phyloP scores from a whole-genome alignment of 306 rosid genomes.

The Canavalia gladiata region DNA sequence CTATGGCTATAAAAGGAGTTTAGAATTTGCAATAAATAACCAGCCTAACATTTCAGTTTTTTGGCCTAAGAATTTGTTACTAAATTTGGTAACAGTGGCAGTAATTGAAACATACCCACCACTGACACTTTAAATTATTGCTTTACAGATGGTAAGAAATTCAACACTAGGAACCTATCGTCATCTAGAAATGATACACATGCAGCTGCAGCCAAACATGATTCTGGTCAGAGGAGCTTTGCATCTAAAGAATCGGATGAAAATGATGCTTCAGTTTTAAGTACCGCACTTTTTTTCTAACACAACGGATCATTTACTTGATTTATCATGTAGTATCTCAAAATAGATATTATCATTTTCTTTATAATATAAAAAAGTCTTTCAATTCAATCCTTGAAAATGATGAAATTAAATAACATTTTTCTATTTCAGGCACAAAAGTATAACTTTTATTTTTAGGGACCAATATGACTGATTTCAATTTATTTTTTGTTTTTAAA shows the following conservation, averaged over 20 bases:
- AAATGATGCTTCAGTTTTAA: conserved; percentile 52
- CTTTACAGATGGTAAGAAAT: conserved; percentile 44
- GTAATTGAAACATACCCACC: conserved; percentile 11
- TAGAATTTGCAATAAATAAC: conserved; percentile 44
- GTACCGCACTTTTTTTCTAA: conserved; percentile 38
- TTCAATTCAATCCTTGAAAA: too few species aligned
- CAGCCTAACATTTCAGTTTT: conserved; percentile 36
- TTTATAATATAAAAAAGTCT: too few species aligned
- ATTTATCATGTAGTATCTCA: not conserved
- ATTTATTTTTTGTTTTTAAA: not conserved
- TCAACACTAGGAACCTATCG: conserved; percentile 50
- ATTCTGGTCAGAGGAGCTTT: conserved; percentile 45
- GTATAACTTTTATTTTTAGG: too few species aligned
- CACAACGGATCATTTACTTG: not conserved
- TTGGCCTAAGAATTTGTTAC: conserved; percentile 3
- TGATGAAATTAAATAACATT: too few species aligned
- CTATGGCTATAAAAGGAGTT: conserved; percentile 19
- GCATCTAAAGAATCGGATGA: conserved; percentile 46
- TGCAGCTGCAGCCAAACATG: conserved; percentile 40
- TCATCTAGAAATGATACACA: conserved; percentile 44
- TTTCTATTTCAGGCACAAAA: too few species aligned
- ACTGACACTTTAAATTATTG: conserved; percentile 34
- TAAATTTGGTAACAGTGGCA: conserved; percentile 5
- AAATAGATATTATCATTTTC: too few species aligned
- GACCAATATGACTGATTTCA: too few species aligned